Base-by-base conservation (phyloP, 1,139 yeast genomes). In the Eremothecium coryli region DNA sequence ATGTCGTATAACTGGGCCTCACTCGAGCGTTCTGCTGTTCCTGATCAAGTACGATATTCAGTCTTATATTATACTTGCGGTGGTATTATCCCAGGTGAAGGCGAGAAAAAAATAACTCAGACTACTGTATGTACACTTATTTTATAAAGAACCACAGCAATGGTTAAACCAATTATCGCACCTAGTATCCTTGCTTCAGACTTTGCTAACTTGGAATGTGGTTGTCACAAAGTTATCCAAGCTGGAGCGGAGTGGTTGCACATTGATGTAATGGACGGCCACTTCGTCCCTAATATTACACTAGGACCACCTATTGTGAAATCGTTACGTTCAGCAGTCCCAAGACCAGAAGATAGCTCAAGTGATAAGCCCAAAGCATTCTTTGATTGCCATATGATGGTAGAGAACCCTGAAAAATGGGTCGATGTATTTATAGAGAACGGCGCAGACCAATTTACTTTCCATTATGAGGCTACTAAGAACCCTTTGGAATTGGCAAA, bases 361-460 rank as follows among this genome's bases (percentile, higher is more conserved):
- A 40, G 44, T 7, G 37, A 48, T 9, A 56, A 56, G 33, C 61
- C 65, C 31, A 52, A 51, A 31, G 76, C 81, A n/a, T 88, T 86
- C 56, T 88, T 90, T 54, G 99, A 90, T 61, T 86, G 97, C 61
- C 98, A 90, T 62, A 88, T 90, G 97, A 90, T 90, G 99, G 97
- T 90, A 25, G 67, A 88, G 23, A 76, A 84, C 49, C 99, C 99
- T 12, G 93, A 81, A 57, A 78, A 79, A 57, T 90, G 98, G 98
- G 93, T 90, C 38, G 82, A 74, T 35, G 94, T 82, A 43, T 79
- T 93, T 54, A 97, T 94, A 29, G 74, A 79, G 46, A 93, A 93
- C 29, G 97, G 98, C 39, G 97, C 96, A 30, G 95, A 88, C 60
- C 93, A 82, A 58, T 90, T 85, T 60, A 86, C 97, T 8, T 90